Percentiles rank a stretch among this genome's conserved stretches.
phyloP scores from a whole-genome alignment of 345 rosid species.

The Trapa incisa region DNA sequence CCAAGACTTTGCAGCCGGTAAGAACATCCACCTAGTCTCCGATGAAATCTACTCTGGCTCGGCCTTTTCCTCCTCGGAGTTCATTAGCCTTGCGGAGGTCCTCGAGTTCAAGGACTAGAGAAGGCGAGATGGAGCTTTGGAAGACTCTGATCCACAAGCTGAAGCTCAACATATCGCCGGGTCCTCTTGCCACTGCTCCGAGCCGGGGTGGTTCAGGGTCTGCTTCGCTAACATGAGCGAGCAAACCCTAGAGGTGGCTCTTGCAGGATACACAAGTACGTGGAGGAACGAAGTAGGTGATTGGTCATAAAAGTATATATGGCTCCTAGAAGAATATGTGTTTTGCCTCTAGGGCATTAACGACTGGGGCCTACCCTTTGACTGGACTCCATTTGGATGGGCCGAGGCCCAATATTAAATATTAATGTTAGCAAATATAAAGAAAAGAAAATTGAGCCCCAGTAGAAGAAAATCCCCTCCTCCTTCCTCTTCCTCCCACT shows the following conservation, averaged over 20 bases:
- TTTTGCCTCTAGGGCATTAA: too few relatives aligned
- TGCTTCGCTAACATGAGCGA: slow-evolving; percentile 22
- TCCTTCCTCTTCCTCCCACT: neutral
- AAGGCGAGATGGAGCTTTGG: slow-evolving; percentile 14
- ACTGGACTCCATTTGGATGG: too few relatives aligned
- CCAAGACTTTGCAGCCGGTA: slow-evolving; percentile 5
- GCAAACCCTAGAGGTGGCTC: slow-evolving; percentile 11
- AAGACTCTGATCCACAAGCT: slow-evolving; percentile 9
- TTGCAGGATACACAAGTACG: slow-evolving; percentile 7
- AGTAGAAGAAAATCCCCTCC: neutral
- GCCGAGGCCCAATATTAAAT: too few relatives aligned
- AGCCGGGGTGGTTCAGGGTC: slow-evolving; percentile 16
- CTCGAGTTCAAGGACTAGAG: slow-evolving; percentile 8
- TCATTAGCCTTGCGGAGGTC: slow-evolving; percentile 24
- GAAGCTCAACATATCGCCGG: slow-evolving; percentile 19
- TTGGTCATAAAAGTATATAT: neutral
- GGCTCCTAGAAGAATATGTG: too few relatives aligned
- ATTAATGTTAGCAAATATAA: neutral
- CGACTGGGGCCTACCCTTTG: too few relatives aligned
- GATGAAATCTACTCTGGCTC: slow-evolving; percentile 11
- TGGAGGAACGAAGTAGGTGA: neutral
- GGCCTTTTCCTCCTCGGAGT: slow-evolving; percentile 14
- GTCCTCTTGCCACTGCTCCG: slow-evolving; percentile 11
- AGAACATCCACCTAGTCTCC: slow-evolving; percentile 14
- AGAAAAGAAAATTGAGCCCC: neutral